Conservation (phyloP, 2,329 filamentous ascomycete species). For the Epichloe typhina region DNA sequence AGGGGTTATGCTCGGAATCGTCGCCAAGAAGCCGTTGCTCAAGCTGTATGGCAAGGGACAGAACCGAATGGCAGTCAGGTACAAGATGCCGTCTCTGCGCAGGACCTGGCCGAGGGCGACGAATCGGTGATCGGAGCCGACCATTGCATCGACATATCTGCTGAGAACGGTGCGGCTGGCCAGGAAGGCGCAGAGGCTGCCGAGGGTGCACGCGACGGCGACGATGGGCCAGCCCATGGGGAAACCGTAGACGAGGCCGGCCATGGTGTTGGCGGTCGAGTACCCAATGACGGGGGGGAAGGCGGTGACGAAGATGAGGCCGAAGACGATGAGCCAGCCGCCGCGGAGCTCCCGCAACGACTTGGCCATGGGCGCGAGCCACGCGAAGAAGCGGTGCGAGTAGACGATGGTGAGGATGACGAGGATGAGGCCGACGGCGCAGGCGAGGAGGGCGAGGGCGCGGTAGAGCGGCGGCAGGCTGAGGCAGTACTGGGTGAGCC, state of each 20-base stretch:
- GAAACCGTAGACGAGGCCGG: constrained; percentile 44
- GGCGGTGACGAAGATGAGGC: constrained; percentile 59
- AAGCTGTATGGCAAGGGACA: constrained; percentile 88
- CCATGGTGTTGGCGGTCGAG: constrained; percentile 51
- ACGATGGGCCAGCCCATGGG: constrained; percentile 68
- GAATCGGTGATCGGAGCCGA: constrained; percentile 76
- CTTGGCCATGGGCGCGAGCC: constrained; percentile 58
- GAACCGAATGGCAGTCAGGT: constrained; percentile 81
- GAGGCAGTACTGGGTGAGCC: constrained; percentile 36
- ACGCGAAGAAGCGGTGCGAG: constrained; percentile 66
- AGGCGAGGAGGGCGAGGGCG: constrained; percentile 38
- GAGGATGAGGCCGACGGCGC: constrained; percentile 38
- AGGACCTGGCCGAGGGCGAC: constrained; percentile 78
- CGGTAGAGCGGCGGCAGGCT: constrained; percentile 48
- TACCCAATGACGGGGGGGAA: constrained; percentile 87
- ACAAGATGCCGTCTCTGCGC: constrained; percentile 77
- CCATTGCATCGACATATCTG: constrained; percentile 63
- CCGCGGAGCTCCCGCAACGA: constrained; percentile 61
- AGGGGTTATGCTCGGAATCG: constrained; percentile 76
- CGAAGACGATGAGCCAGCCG: constrained; percentile 67
- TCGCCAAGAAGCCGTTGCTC: constrained; percentile 87
- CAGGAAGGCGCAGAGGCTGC: constrained; percentile 68
- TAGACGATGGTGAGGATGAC: constrained; percentile 61
- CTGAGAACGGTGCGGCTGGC: constrained; percentile 68
- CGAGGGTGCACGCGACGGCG: constrained; percentile 62